Percentiles rank a stretch among this genome's conserved stretches.
phyloP scores from a whole-genome alignment of 495 filamentous ascomycete genomes.

The Neurospora africana region DNA sequence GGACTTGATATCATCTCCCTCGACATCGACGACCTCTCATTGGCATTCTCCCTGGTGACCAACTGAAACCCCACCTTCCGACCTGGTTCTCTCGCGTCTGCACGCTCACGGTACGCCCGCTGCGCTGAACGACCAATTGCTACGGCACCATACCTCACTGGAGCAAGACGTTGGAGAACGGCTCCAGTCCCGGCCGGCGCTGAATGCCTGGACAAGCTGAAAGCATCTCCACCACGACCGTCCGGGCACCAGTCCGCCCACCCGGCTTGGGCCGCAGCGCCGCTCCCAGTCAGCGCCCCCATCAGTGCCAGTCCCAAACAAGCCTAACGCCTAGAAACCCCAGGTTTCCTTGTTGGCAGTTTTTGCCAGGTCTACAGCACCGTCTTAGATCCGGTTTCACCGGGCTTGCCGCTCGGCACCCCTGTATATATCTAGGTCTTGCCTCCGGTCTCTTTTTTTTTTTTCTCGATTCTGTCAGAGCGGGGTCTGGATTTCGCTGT shows the following conservation, averaged over 20 bases:
- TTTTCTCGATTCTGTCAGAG: background rate
- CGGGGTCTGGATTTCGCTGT: background rate
- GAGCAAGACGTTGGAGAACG: background rate
- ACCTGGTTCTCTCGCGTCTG: background rate
- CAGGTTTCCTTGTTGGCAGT: background rate
- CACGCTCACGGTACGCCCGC: background rate
- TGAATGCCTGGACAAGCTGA: background rate
- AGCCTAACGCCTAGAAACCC: background rate
- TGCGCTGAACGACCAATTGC: background rate
- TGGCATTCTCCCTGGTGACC: background rate
- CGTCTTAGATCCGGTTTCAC: background rate
- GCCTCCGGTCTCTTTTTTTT: background rate
- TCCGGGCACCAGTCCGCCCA: background rate
- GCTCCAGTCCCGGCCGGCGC: background rate
- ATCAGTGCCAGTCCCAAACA: background rate
- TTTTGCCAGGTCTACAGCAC: background rate
- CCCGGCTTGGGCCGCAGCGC: background rate
- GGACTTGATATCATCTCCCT: background rate
- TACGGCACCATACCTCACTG: background rate
- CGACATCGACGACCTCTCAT: background rate
- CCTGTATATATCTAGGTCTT: background rate
- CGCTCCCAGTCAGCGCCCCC: background rate
- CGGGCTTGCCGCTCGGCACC: constrained; percentile 3
- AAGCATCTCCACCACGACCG: background rate
- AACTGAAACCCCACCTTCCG: background rate